phyloP scores from a whole-genome alignment of 2,329 filamentous ascomycete species.

The Talaromyces pinophilus region DNA sequence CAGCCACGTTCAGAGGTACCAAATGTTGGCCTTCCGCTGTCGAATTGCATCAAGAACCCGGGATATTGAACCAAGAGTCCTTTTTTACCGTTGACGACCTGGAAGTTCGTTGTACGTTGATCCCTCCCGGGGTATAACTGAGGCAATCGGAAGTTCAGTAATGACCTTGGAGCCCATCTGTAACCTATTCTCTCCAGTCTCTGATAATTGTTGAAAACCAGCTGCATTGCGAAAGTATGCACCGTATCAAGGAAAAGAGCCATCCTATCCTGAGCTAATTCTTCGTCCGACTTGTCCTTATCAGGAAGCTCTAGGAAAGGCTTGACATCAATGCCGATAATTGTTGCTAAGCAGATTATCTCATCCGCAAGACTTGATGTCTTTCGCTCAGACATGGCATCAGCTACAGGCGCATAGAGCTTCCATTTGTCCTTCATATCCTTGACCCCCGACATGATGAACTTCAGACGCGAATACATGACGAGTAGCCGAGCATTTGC shows the following conservation, averaged over 20 bases:
- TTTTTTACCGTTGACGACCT: neutral
- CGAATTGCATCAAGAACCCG: constrained; percentile 10
- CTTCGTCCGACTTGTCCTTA: constrained; percentile 9
- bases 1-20: constrained; percentile 15
- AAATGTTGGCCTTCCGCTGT: constrained; percentile 14
- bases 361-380: constrained; percentile 24
- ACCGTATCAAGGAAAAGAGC: constrained; percentile 16
- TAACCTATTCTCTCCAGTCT: constrained; percentile 19
- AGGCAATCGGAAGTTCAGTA: constrained; percentile 23
- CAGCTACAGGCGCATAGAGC: constrained; percentile 18
- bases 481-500: neutral
- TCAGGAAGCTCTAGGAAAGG: neutral
- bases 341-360: constrained; percentile 23
- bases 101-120: neutral
- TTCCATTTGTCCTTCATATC: constrained; percentile 17
- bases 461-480: neutral
- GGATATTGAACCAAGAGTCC: constrained; percentile 14
- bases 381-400: constrained; percentile 22
- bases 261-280: constrained; percentile 19
- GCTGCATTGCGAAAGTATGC: constrained; percentile 6
- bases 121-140: neutral
- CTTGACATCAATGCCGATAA: constrained; percentile 14
- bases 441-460: neutral
- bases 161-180: constrained; percentile 25
- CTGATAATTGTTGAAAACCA: constrained; percentile 27